phyloP scores from a whole-genome alignment of 768 basidiomycete genomes.

The Calocybe cyanea region DNA sequence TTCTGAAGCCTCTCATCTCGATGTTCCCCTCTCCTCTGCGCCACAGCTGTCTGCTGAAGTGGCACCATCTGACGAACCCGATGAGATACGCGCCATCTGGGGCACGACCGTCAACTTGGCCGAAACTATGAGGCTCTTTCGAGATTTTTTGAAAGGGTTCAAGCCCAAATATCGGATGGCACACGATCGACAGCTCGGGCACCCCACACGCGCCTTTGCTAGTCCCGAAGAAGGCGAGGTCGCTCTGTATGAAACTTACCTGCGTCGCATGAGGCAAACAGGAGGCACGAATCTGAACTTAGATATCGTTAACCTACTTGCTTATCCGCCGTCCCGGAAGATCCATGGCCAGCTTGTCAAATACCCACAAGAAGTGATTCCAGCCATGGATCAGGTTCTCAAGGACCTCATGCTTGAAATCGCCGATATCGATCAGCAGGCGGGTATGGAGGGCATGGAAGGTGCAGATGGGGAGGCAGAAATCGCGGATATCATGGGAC shows the following conservation, averaged over 20 bases:
- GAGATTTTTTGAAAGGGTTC: conserved; percentile 87
- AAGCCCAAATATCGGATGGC: conserved; percentile 84
- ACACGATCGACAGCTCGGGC: conserved; percentile 63
- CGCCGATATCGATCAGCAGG: conserved; percentile 76
- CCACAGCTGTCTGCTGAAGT: conserved; percentile 57
- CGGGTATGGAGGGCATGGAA: conserved; percentile 69
- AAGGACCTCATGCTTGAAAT: conserved; percentile 90
- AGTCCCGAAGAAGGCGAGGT: conserved; percentile 67
- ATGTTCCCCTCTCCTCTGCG: conserved; percentile 54
- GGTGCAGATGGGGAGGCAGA: conserved; percentile 78
- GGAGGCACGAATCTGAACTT: conserved; percentile 93
- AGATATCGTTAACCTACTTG: conserved; percentile 79
- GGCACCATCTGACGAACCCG: conserved; percentile 65
- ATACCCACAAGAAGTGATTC: conserved; percentile 96
- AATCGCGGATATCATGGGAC: conserved; percentile 81
- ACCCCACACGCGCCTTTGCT: conserved; percentile 45
- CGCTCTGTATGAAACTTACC: conserved; percentile 72
- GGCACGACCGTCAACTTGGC: conserved; percentile 93
- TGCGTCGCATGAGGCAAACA: conserved; percentile 84
- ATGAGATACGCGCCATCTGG: conserved; percentile 92
- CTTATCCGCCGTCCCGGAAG: conserved; percentile 83
- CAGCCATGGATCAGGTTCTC: conserved; percentile 94
- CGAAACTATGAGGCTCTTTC: conserved; percentile 89
- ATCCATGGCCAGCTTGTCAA: conserved; percentile 80
- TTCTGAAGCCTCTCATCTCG: conserved; percentile 58